Evolutionary conservation across 495 filamentous ascomycete genomes (phyloP).

Genomic region (Podospora pseudoanserina): DNA sequence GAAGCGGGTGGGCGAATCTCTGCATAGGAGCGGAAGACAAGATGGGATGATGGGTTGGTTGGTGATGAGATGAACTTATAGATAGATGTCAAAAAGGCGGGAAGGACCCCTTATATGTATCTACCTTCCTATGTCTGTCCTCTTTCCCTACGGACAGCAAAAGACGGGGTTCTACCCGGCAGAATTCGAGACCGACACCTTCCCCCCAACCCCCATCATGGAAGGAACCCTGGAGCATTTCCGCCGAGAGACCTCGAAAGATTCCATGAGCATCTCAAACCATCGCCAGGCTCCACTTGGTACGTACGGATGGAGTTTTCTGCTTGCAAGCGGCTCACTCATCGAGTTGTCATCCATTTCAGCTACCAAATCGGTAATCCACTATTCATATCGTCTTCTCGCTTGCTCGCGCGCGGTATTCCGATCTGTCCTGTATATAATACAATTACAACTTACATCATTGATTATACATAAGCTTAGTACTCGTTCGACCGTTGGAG

Average conservation of each 20-base stretch:
- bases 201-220: constrained; percentile 1
- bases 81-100: not conserved
- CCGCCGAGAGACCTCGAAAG: not conserved
- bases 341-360: not conserved
- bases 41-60: not conserved
- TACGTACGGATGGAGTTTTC: not conserved
- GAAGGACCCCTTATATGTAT: constrained; percentile 9
- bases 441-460: not conserved
- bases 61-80: not conserved
- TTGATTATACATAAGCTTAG: not conserved
- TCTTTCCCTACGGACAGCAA: not conserved
- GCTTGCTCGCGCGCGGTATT: not conserved
- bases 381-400: not conserved
- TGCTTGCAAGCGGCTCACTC: not conserved
- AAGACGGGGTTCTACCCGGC: not conserved
- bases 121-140: not conserved
- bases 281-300: not conserved
- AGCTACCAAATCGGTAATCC: not conserved
- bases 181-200: constrained; percentile 5
- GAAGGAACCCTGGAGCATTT: not conserved
- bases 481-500: not conserved
- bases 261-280: constrained; percentile 1
- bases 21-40: not conserved
- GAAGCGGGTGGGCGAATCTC: constrained; percentile 7
- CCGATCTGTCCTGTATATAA: not conserved